Base-by-base conservation (phyloP, 495 filamentous ascomycete species). In the Talaromyces ruber region DNA sequence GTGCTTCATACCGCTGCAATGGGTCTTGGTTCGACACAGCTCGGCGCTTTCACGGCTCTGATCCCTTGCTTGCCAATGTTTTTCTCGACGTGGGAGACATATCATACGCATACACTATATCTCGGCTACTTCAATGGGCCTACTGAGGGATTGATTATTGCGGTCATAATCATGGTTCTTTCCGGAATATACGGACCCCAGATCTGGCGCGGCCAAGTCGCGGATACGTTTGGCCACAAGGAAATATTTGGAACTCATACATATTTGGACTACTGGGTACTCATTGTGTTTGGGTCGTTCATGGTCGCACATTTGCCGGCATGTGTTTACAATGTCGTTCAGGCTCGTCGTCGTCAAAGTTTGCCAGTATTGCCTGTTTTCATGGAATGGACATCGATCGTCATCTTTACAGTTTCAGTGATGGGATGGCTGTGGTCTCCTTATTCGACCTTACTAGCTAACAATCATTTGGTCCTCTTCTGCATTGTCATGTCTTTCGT, bases 71-170 rank as follows among this genome's bases (percentile, higher is more conserved):
- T 98, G 8, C 90, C 94, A 24, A 98, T 98, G 94, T 98, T 96
- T 80, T 97, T 98, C 77, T 97, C 93, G 5, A 98, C 94, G 7
- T 98, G 94, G 94, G 94, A 98, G 73, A 98, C 94, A 2, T 98
- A 96, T 72, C 94, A 98, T 74, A 97, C 94, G 1, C 94, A 98
- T 73, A 98, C 96, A 0, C 79, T 98, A 2, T 98, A 98, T 71
- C 87, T 98, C 4, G 94, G 94, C 34, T 92, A 95, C 73, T 87
- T 98, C 81, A 98, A 98, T 72, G 95, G 95, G 0, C 94, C 94
- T 4, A 98, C 93, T 66, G 94, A 99, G 74, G 95, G 95, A 32
- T 83, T 99, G 29, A 84, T 98, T 51, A 84, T 98, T 58, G 94
- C 91, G 22, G 93, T 91, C 70, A 69, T 75, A 14, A 79, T 97